Evolutionary conservation across 1,284 basidiomycete species (phyloP), one percentile per base, ranked within the genome.

Genomic region (Grifola frondosa): DNA sequence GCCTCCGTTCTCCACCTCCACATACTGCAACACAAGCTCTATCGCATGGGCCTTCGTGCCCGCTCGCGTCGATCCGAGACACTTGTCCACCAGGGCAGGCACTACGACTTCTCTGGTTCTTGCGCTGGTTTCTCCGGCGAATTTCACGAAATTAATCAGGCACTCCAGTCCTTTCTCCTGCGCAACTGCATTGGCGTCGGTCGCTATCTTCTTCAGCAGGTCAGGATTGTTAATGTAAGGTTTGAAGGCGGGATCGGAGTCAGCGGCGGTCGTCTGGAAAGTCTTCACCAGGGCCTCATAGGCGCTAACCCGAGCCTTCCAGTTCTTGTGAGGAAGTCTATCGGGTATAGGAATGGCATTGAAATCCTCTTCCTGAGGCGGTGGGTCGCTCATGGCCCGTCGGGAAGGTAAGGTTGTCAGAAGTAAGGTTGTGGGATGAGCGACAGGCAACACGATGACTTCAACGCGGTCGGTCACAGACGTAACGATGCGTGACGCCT

Each of bases 111-210:
- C 81, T 59, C 95, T 74, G 29, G 90, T 89, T 66, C 81, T 84
- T 34, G 86, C 85, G 40, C 88, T 84, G 34, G 77, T 84, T 70
- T 95, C 91, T 44, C 96, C 97, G 15, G 93, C 91, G 59, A 87
- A 92, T 67, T 92, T 91, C 52, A 97, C 84, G 51, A 97, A 80
- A 12, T 87, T 74, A 53, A 89, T 78, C 30, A 96, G 69, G 58
- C 91, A 88, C 67, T 97, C 88, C 16, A 97, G 78, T 25, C 90
- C 97, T 64, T 97, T 97, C 73, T 99, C 97, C 67, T 99, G 97
- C 10, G 97, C 95, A 23, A 98, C 96, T 11, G 90, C 97, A 67
- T 99, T 99, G 1, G 92, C 75, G 62, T 99, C 97, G 4, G 83
- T 83, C 28, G 75, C 88, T 62, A 95, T 91, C 69, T 86, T 94